phyloP scores from a whole-genome alignment of 78 protist genomes.

The Monocercomonoides exilis region DNA sequence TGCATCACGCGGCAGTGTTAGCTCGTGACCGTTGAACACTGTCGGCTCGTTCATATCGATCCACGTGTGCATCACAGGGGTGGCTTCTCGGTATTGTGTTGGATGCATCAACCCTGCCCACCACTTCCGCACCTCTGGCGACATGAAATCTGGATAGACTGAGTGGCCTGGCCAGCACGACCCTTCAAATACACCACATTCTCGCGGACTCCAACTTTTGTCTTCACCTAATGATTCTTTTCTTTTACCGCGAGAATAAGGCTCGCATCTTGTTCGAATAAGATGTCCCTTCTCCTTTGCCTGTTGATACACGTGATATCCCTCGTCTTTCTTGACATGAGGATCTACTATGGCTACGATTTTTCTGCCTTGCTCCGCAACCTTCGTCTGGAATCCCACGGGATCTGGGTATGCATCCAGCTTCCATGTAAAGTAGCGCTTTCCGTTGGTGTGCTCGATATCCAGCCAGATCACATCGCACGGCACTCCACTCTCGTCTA shows the following conservation, averaged over 20 bases:
- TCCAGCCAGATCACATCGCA: constrained; percentile 97
- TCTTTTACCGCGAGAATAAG: too few species aligned
- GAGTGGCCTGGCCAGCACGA: constrained; percentile 94
- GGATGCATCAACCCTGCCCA: constrained; percentile 59
- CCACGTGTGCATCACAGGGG: constrained; percentile 78
- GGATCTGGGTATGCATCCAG: too few species aligned
- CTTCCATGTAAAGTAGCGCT: constrained; percentile 94
- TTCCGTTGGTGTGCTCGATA: constrained; percentile 97
- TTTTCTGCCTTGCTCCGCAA: constrained; percentile 28
- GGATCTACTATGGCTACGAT: constrained; percentile 94
- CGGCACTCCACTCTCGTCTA: constrained; percentile 80
- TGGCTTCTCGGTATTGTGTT: constrained; percentile 23
- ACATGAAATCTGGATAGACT: constrained; percentile 79
- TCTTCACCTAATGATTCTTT: too few species aligned
- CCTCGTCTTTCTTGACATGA: constrained; percentile 81
- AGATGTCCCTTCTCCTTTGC: constrained; percentile 49
- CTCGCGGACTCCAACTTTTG: too few species aligned
- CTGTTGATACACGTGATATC: too few species aligned
- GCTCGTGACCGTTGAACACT: constrained; percentile 94
- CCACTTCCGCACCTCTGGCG: constrained; percentile 62
- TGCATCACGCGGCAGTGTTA: constrained; percentile 82
- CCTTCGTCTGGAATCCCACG: background rate
- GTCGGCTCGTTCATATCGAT: constrained; percentile 98
- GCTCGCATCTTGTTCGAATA: too few species aligned
- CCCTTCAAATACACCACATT: constrained; percentile 92